Evolutionary conservation across 2,329 filamentous ascomycete species (phyloP), one percentile per base, ranked within the genome.

Genomic region (Hypocrella siamensis): DNA sequence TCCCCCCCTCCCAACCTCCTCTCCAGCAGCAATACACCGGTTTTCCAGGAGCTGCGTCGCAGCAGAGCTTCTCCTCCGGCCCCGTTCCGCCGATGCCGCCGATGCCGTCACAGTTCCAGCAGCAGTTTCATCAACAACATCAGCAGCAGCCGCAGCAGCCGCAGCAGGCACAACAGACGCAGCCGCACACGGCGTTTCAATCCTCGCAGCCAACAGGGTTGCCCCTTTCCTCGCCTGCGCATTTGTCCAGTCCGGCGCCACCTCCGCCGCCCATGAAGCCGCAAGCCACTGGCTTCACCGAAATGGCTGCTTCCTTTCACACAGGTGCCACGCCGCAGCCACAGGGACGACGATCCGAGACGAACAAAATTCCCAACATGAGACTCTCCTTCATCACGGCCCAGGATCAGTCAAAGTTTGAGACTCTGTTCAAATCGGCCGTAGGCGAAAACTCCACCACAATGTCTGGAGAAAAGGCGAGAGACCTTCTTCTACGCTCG

Each of bases 391-490:
- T 98, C 54, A 93, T 98, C 48, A 94, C 88, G 3, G 86, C 83
- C 17, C 75, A 79, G 47, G 90, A 98, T 51, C 90, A 98, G 57
- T 72, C 83, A 47, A 94, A 93, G 59, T 98, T 98, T 46, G 90
- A 98, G 62, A 90, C 90, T 35, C 61, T 98, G 26, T 98, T 98
- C 65, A 94, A 90, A 60, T 93, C 86, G 34, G 88, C 90, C 11
- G 84, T 88, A 22, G 84, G 85, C 21, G 78, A 85, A 42, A 72
- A 69, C 36, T 78, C 86, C 46, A 80, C 79, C 44, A 88, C 86
- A 33, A 74, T 98, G 64, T 84, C 85, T 30, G 90, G 80, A 32
- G 88, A 96, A 40, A 92, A 93, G 57, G 88, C 88, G 17, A 78
- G 80, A 46, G 88, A 96, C 53, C 62, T 98, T 27, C 63, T 98